Base-by-base conservation (phyloP, 2,329 filamentous ascomycete genomes). In the Aspergillus jensenii region DNA sequence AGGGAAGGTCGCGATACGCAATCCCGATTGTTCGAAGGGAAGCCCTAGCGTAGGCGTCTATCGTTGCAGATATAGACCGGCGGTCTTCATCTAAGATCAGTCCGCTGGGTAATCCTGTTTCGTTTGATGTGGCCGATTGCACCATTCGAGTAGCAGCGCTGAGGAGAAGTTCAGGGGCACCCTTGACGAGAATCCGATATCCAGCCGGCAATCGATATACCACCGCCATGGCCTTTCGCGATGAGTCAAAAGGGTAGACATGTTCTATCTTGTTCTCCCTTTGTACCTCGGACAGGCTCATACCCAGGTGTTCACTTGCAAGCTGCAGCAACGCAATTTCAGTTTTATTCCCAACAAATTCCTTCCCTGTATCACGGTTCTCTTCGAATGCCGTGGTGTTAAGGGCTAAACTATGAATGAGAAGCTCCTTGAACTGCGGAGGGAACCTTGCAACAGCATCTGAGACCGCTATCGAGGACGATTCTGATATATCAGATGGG, bases 261-360 rank as follows among this genome's bases (percentile, higher is more conserved):
- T 91, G 89, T 39, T 87, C 75, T 19, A 85, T 80, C 25, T 79
- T 78, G 59, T 84, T 84, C 58, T 84, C 83, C 4, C 78, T 75
- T 44, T 89, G 85, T 67, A 88, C 82, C 64, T 88, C 83, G 45
- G 79, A 79, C 14, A 91, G 80, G 2, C 85, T 83, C 84, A 91
- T 87, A 15, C 81, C 86, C 6, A 91, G 79, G 67, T 88, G 79
- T 49, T 87, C 83, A 51, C 82, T 82, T 11, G 87, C 88, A 65
- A 90, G 84, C 23, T 86, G 83, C 12, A 92, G 80, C 56, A 91
- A 75, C 2, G 89, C 88, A 5, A 88, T 89, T 70, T 91, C 89
- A 0, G 89, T 91, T 79, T 91, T 91, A 67, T 87, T 90, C 43
- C 89, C 89, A 63, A 91, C 87, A 59, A 89, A 91, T 1, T 83